Percentiles rank a stretch among this genome's conserved stretches.
Conservation (phyloP, 768 basidiomycete species). For the Boletus insuetus region DNA sequence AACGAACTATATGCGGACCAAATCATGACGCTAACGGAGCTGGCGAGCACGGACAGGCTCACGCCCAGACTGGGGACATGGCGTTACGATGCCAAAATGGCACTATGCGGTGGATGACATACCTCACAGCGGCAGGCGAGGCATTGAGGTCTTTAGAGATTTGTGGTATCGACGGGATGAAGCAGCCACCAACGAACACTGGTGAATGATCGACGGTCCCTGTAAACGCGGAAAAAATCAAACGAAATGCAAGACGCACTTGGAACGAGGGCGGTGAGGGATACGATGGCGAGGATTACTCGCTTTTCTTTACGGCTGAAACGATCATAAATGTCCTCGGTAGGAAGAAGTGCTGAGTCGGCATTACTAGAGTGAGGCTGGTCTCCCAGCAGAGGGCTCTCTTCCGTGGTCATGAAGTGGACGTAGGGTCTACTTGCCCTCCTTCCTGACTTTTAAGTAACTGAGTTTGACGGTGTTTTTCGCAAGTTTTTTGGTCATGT, state of each 20-base stretch:
- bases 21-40: conserved; percentile 45
- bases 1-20: conserved; percentile 54
- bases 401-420: conserved; percentile 25
- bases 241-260: conserved; percentile 37
- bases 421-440: neutral
- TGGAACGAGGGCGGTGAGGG: conserved; percentile 60
- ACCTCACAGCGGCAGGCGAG: conserved; percentile 58
- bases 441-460: neutral
- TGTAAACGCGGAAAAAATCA: neutral
- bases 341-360: neutral
- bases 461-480: neutral
- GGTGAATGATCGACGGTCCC: neutral
- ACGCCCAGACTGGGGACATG: conserved; percentile 41
- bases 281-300: conserved; percentile 55
- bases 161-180: conserved; percentile 72
- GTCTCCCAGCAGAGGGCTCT: conserved; percentile 25
- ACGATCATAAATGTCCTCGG: conserved; percentile 49
- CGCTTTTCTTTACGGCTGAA: conserved; percentile 54
- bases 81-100: neutral
- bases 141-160: conserved; percentile 64
- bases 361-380: neutral
- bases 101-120: neutral
- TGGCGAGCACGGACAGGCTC: conserved; percentile 46
- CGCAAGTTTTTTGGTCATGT: neutral
- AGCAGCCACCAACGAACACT: conserved; percentile 71